These are phyloP conservation scores for Ophiocordyceps sinensis DNA, from an alignment of 2,329 filamentous ascomycete species.

Conservation along the genomic window DNA sequence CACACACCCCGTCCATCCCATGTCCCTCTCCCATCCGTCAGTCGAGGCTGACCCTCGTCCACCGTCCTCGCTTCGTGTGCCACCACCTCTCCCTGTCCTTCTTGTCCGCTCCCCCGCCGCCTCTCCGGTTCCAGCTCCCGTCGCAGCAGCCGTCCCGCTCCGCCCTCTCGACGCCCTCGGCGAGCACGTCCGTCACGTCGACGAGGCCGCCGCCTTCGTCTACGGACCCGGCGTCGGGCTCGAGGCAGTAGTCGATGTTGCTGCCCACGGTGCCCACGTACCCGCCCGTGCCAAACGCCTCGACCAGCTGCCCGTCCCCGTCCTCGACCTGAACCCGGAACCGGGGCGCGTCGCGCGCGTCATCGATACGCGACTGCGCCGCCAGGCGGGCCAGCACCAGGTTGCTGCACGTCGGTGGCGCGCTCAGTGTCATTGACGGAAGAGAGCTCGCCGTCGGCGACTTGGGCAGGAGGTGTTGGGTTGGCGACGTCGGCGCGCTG, in stretches of 20 bases:
- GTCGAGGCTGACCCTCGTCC: slow-evolving; percentile 16
- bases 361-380: slow-evolving; percentile 51
- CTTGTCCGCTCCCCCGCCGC: slow-evolving; percentile 23
- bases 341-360: slow-evolving; percentile 35
- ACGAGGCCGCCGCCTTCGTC: slow-evolving; percentile 43
- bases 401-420: slow-evolving; percentile 23
- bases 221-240: slow-evolving; percentile 38
- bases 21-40: background rate
- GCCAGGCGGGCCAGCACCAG: slow-evolving; percentile 40
- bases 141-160: slow-evolving; percentile 28
- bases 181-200: slow-evolving; percentile 34
- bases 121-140: slow-evolving; percentile 30
- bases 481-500: slow-evolving; percentile 11
- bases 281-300: slow-evolving; percentile 40
- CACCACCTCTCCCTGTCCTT: slow-evolving; percentile 35
- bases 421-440: slow-evolving; percentile 7
- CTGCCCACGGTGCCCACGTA: slow-evolving; percentile 48
- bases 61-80: slow-evolving; percentile 33
- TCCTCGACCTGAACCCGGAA: slow-evolving; percentile 45
- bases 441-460: slow-evolving; percentile 21
- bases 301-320: slow-evolving; percentile 33
- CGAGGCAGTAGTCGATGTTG: slow-evolving; percentile 44
- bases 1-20: too few species aligned
- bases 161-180: slow-evolving; percentile 30
- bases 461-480: slow-evolving; percentile 14